Conservation (phyloP, 345 rosid species). For the Aurinia saxatilis region DNA sequence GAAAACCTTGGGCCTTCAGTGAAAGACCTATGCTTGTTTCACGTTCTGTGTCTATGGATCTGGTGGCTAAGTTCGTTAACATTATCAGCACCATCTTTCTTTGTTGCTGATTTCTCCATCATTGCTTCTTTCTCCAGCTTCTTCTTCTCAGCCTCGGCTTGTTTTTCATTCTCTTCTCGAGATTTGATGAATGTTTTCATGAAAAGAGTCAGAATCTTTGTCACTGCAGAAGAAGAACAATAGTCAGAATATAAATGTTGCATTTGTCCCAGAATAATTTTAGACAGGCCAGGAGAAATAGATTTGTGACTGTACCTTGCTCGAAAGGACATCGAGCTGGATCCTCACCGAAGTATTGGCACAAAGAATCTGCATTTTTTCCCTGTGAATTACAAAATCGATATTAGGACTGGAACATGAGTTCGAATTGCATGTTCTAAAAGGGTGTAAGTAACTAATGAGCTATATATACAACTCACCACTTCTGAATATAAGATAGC, state of each 20-base stretch:
- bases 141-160: slow-evolving; percentile 86
- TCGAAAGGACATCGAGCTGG: slow-evolving; percentile 97
- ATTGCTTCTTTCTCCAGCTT: slow-evolving; percentile 83
- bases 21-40: neutral
- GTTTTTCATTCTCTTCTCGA: slow-evolving; percentile 71
- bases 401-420: slow-evolving; percentile 13
- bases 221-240: slow-evolving; percentile 51
- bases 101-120: slow-evolving; percentile 52
- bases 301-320: slow-evolving; percentile 51
- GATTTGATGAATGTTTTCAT: slow-evolving; percentile 82
- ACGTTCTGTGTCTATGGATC: slow-evolving; percentile 28
- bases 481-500: slow-evolving; percentile 74
- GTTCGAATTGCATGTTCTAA: neutral
- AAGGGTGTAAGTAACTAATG: neutral
- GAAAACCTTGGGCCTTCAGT: slow-evolving; percentile 1
- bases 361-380: slow-evolving; percentile 88
- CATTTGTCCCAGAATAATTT: neutral
- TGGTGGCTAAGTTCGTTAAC: slow-evolving; percentile 33
- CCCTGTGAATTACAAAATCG: slow-evolving; percentile 52
- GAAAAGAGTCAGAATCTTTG: slow-evolving; percentile 70
- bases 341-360: slow-evolving; percentile 96
- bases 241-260: neutral
- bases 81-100: slow-evolving; percentile 41
- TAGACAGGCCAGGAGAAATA: slow-evolving; percentile 1
- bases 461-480: slow-evolving; percentile 40